Conservation (phyloP, 108 stramenopile genomes). For the Aurantiochytrium sp. region DNA sequence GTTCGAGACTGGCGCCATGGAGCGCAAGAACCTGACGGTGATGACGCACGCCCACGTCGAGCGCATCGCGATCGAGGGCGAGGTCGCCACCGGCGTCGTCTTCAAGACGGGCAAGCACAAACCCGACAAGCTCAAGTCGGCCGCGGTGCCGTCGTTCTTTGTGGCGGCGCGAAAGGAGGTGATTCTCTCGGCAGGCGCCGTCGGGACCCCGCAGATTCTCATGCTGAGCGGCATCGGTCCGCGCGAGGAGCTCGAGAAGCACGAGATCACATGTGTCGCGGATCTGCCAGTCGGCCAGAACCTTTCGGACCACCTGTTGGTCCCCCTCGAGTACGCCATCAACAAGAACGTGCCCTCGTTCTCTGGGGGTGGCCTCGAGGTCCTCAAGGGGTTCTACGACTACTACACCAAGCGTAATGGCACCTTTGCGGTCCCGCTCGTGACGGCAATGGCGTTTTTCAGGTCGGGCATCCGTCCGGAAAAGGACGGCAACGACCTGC, state of each 20-base stretch:
- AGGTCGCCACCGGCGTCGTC: background rate
- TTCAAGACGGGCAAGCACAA: background rate
- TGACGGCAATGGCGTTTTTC: background rate
- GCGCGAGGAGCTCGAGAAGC: slow-evolving; percentile 33
- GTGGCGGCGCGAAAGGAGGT: slow-evolving; percentile 48
- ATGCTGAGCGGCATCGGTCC: slow-evolving; percentile 60
- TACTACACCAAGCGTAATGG: background rate
- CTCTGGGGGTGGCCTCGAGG: too few species aligned
- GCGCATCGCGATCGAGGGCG: background rate
- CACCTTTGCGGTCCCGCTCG: background rate
- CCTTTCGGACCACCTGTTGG: slow-evolving; percentile 54
- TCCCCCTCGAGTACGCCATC: background rate
- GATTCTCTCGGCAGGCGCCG: slow-evolving; percentile 62
- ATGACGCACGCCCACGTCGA: background rate
- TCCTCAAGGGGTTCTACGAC: background rate
- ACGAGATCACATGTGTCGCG: slow-evolving; percentile 39
- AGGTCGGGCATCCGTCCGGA: background rate
- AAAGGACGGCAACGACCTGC: background rate
- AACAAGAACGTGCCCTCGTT: background rate
- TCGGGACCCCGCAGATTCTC: slow-evolving; percentile 66
- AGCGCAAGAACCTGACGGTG: background rate
- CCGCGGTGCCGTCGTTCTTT: background rate
- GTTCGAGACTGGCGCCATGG: background rate
- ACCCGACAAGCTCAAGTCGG: background rate
- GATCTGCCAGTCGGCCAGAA: slow-evolving; percentile 60